phyloP scores from a whole-genome alignment of 306 rosid species.

The Crotalaria pallida region DNA sequence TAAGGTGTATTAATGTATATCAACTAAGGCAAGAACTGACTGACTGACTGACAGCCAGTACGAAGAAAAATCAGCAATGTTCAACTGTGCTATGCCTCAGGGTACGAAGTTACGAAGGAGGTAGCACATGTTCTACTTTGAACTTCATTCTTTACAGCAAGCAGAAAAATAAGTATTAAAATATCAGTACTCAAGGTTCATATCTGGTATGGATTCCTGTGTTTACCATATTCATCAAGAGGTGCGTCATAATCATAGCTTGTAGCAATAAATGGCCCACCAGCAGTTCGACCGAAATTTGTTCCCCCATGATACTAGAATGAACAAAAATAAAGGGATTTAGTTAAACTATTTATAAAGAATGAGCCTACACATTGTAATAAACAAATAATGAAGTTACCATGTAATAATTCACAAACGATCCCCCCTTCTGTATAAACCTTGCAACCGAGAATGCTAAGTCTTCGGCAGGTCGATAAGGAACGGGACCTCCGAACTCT shows the following conservation, averaged over 20 bases:
- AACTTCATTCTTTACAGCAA: not conserved
- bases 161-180: not conserved
- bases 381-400: slow-evolving; percentile 37
- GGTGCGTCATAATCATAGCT: slow-evolving; percentile 99
- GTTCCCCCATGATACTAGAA: slow-evolving; percentile 96
- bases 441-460: slow-evolving; percentile 89
- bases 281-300: slow-evolving; percentile 97
- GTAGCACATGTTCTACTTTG: not conserved
- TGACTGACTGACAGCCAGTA: too few relatives aligned
- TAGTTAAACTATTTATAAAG: slow-evolving; percentile 4
- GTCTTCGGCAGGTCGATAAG: slow-evolving; percentile 91
- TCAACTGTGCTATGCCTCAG: not conserved
- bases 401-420: slow-evolving; percentile 93
- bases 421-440: slow-evolving; percentile 92
- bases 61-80: not conserved
- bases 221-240: slow-evolving; percentile 87
- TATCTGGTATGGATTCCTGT: slow-evolving; percentile 3
- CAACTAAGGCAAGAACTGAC: too few relatives aligned
- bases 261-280: slow-evolving; percentile 97
- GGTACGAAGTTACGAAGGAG: not conserved
- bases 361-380: not conserved
- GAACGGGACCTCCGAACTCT: slow-evolving; percentile 97
- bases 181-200: not conserved
- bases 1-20: not conserved
- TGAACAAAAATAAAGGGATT: slow-evolving; percentile 14